These are phyloP conservation scores for Lactifluus hygrophoroides DNA, from an alignment of 768 basidiomycete species.

Conservation along the genomic window DNA sequence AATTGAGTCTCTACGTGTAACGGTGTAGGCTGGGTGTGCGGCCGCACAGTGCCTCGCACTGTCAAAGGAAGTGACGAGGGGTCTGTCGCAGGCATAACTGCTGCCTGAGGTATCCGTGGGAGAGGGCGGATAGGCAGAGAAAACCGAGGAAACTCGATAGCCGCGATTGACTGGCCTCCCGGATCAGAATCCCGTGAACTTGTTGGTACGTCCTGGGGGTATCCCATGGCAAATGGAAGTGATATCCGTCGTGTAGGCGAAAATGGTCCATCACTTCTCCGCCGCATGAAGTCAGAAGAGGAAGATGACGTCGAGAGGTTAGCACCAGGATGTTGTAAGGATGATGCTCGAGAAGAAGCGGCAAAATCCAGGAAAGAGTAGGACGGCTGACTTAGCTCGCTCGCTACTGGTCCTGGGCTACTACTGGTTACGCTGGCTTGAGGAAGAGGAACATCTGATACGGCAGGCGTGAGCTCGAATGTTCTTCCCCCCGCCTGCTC, in stretches of 20 bases:
- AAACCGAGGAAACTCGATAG: conserved; percentile 10
- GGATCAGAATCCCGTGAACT: not conserved
- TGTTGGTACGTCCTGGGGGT: not conserved
- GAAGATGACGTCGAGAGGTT: conserved; percentile 10
- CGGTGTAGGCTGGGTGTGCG: conserved; percentile 1
- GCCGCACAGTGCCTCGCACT: not conserved
- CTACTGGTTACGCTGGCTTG: not conserved
- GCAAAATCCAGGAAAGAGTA: conserved; percentile 20
- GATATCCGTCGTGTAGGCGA: conserved; percentile 12
- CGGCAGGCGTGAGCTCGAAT: conserved; percentile 4
- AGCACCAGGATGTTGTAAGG: not conserved
- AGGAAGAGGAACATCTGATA: not conserved
- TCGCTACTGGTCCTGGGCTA: not conserved
- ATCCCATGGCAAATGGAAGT: conserved; percentile 18
- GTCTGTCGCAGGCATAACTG: not conserved
- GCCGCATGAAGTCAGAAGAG: conserved; percentile 5
- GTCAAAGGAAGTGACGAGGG: not conserved
- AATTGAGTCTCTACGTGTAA: conserved; percentile 14
- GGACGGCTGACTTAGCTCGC: conserved; percentile 6
- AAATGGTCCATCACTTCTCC: not conserved
- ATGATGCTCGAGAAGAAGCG: conserved; percentile 14
- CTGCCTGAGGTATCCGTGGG: conserved; percentile 9
- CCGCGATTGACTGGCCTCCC: not conserved
- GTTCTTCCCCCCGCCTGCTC: not conserved
- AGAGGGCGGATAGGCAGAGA: conserved; percentile 10